Evolutionary conservation across 2,329 filamentous ascomycete genomes (phyloP).

Genomic region (Pseudogymnoascus sp.): DNA sequence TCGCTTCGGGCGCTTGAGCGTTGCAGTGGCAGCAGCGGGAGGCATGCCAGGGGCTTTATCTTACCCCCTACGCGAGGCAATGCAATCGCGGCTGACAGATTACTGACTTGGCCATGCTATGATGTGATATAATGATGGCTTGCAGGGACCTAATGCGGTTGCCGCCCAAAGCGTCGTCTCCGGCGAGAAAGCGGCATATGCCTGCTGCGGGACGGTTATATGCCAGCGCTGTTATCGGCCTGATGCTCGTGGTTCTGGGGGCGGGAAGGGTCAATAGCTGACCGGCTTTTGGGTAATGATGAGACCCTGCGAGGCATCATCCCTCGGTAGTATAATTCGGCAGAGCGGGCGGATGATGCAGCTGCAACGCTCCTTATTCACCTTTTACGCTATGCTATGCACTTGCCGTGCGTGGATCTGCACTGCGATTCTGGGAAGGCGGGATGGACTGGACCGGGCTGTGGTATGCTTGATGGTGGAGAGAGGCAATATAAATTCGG

Average conservation of each 20-base stretch:
- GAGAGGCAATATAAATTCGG: background rate
- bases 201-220: constrained; percentile 1
- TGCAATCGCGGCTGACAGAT: background rate
- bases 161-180: background rate
- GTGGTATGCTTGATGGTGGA: background rate
- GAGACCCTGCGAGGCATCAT: constrained; percentile 3
- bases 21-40: background rate
- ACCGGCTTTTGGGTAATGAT: background rate
- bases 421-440: background rate
- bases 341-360: background rate
- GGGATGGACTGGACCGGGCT: background rate
- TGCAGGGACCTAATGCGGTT: background rate
- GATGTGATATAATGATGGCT: background rate
- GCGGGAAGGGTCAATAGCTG: background rate
- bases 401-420: constrained; percentile 1
- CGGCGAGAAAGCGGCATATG: background rate
- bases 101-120: background rate
- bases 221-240: constrained; percentile 1
- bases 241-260: constrained; percentile 7
- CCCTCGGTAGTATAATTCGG: background rate
- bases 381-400: background rate
- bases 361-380: background rate
- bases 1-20: background rate
- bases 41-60: background rate
- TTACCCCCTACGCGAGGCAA: background rate